Percentiles rank a stretch among this genome's conserved stretches.
Evolutionary conservation across 306 rosid genomes (phyloP).

Genomic region (Sesbania bispinosa): DNA sequence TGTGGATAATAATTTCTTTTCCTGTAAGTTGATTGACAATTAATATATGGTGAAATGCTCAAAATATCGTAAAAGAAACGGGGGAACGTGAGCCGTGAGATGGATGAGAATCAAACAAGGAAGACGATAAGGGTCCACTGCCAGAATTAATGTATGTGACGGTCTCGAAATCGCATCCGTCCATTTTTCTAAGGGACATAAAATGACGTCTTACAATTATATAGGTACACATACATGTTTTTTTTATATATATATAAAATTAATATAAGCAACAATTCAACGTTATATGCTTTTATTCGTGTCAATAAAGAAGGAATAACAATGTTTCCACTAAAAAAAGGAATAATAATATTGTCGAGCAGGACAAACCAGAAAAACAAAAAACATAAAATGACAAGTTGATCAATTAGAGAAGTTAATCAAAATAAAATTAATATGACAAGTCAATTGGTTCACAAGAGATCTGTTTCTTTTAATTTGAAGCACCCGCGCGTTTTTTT

Average conservation of each 20-base stretch:
- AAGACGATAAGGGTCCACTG: constrained; percentile 25
- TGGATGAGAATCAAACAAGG: neutral
- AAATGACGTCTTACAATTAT: neutral
- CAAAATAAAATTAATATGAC: neutral
- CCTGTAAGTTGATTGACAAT: too few relatives aligned
- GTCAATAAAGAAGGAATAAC: constrained; percentile 12
- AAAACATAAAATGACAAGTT: neutral
- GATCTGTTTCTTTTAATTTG: neutral
- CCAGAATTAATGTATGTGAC: constrained; percentile 9
- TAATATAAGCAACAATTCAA: neutral
- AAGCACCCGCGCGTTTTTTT: neutral
- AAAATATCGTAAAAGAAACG: constrained; percentile 15
- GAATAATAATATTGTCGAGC: neutral
- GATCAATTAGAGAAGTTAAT: neutral
- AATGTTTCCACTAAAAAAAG: neutral
- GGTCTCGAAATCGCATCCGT: neutral
- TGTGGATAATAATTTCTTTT: too few relatives aligned
- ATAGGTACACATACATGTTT: neutral
- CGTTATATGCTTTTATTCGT: neutral
- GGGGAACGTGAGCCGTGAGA: neutral
- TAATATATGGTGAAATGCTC: neutral
- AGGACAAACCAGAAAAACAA: neutral
- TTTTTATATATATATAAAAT: too few relatives aligned
- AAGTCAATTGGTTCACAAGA: neutral
- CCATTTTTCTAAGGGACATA: neutral